Evolutionary conservation across 164 flowering plant species (phyloP).

Genomic region (Vitis rotundifolia): DNA sequence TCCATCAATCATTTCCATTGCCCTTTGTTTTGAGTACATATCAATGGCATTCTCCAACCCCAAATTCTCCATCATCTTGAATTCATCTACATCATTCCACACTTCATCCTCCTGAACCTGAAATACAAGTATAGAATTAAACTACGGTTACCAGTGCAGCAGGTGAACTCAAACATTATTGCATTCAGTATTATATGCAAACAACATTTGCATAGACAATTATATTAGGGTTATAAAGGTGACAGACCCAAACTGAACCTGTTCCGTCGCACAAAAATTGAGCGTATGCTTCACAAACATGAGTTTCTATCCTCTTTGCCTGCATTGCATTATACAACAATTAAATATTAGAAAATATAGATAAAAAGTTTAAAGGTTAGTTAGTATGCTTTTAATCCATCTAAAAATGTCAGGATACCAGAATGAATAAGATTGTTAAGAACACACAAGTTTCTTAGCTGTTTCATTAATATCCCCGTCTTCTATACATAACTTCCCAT

Average conservation of each 20-base stretch:
- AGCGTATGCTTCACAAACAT: constrained; percentile 65
- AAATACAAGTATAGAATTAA: constrained; percentile 8
- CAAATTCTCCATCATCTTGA: constrained; percentile 27
- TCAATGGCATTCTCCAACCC: constrained; percentile 34
- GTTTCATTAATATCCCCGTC: constrained; percentile 76
- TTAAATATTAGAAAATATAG: constrained; percentile 10
- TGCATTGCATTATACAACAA: constrained; percentile 36
- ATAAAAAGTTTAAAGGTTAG: background rate
- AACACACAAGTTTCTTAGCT: constrained; percentile 74
- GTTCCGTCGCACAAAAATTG: constrained; percentile 53
- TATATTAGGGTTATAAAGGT: constrained; percentile 11
- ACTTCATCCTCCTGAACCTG: constrained; percentile 63
- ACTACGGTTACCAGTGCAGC: background rate
- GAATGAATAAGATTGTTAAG: constrained; percentile 11
- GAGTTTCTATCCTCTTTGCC: constrained; percentile 61
- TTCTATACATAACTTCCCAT: constrained; percentile 71
- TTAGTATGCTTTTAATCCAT: background rate
- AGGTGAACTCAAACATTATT: background rate
- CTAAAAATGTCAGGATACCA: constrained; percentile 4
- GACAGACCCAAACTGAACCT: constrained; percentile 81
- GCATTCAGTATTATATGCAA: background rate
- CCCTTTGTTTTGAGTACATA: constrained; percentile 45
- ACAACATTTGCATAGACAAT: background rate
- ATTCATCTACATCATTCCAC: constrained; percentile 49
- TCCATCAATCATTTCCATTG: constrained; percentile 41